Base-by-base conservation (phyloP, 2,329 filamentous ascomycete species). In the Pseudocercospora musae region DNA sequence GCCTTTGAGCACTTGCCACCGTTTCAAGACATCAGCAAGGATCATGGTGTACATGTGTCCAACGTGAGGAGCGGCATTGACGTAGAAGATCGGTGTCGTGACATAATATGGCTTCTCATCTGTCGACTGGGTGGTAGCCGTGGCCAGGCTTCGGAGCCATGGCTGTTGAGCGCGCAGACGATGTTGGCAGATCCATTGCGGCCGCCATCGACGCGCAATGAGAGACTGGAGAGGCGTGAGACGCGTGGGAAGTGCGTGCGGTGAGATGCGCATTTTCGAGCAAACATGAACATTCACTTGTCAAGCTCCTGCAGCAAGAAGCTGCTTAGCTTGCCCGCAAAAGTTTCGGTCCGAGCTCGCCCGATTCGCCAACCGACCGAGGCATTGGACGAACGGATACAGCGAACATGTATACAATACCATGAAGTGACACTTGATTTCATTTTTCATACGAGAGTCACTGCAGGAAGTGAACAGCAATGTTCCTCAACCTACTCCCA, bases 51-150 rank as follows among this genome's bases (percentile, higher is more conserved):
- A 98, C 63, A 99, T 82, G 77, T 99, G 95, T 49, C 95, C 95
- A 66, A 98, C 87, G 80, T 99, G 95, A 56, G 95, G 95, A 50
- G 91, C 92, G 59, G 93, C 91, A 84, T 99, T 99, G 80, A 99
- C 95, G 78, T 99, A 99, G 81, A 98, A 99, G 62, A 99, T 99
- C 2, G 95, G 95, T 8, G 92, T 96, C 4, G 95, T 98, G 72
- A 96, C 83, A 81, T 98, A 99, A 80, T 89, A 97, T 8, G 94
- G 92, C 80, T 98, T 98, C 20, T 62, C 58, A 18, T 57, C 59
- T 33, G 20, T 58, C 33, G 62, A 25, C 29, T 62, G 66, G 23
- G 63, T 54, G 11, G 66, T 62, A 6, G 18, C 9, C 42, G 66
- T 68, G 4, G 63, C 59, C 27, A 64, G 50, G 31, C 25, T 49